Evolutionary conservation across 148 eudicot species (phyloP), one percentile per base, ranked within the genome.

Genomic region (Silene uniflora): DNA sequence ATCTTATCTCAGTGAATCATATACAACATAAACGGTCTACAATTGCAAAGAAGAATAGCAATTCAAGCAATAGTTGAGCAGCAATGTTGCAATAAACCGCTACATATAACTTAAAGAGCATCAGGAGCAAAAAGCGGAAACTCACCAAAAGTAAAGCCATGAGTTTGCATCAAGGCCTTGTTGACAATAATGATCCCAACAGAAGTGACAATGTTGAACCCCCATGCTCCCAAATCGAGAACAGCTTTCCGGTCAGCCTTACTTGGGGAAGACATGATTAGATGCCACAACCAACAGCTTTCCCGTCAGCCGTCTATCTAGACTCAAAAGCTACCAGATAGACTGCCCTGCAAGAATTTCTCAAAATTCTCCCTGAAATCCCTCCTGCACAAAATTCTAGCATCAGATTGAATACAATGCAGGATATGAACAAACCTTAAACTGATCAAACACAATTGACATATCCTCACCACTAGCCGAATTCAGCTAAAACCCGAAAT

Each of bases 71-170:
- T 62, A 25, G 25, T 62, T 64, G n/a, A 64, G 67, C 55, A 68
- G 44, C 46, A 12, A 39, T 6, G 0, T 44, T 13, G 71, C 16
- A 42, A 19, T n/a, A 42, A 39, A 44, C 23, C 54, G 7, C 27
- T 13, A 71, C 7, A 11, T 24, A 71, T 10, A 22, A 23, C 39
- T 0, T 23, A 14, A 18, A 24, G 61, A 71, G 5, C 73, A 47
- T 49, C 39, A 23, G 22, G 73, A 27, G 1, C 42, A 72, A 56
- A 27, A 58, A 9, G 17, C 8, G 46, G n/a, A 29, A 54, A 55
- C 74, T 72, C 74, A 72, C 74, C 74, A 72, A 72, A 72, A n/a
- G 62, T 72, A 29, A 55, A 72, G 19, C 74, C 74, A 54, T 72
- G 74, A 17, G 74, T 72, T 25, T 29, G 62, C 74, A 72, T 72